A percentile compares a stretch with the other conserved stretches of the same genome.
Evolutionary conservation across 352 stramenopile genomes (phyloP).

Genomic region (Globisporangium camurandrum): DNA sequence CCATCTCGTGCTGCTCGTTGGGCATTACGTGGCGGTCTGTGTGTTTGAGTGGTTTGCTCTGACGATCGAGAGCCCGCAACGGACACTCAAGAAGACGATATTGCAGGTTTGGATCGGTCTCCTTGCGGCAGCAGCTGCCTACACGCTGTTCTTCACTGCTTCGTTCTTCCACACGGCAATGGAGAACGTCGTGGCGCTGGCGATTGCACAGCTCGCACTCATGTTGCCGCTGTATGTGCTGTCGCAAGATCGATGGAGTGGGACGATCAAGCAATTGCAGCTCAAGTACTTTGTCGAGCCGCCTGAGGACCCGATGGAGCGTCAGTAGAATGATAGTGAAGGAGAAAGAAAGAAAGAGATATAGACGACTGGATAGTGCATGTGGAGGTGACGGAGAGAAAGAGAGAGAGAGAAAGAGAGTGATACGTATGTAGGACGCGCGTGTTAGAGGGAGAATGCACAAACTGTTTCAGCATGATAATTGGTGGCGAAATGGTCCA

Average conservation of each 20-base stretch:
- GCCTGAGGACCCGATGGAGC: slow-evolving; percentile 19
- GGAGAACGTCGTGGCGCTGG: slow-evolving; percentile 56
- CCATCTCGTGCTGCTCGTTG: slow-evolving; percentile 66
- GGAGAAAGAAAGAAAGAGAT: no score
- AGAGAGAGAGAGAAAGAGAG: no score
- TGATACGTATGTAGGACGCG: no score
- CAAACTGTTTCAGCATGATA: no score
- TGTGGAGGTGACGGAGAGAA: no score
- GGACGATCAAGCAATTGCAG: slow-evolving; percentile 29
- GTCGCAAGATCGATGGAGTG: slow-evolving; percentile 46
- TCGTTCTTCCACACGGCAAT: slow-evolving; percentile 60
- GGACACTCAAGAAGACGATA: slow-evolving; percentile 38
- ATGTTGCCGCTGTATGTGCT: slow-evolving; percentile 63
- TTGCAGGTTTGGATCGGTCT: slow-evolving; percentile 41
- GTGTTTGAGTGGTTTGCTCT: slow-evolving; percentile 76
- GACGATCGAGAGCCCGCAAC: slow-evolving; percentile 27
- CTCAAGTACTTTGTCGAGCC: slow-evolving; percentile 58
- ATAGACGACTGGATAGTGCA: no score
- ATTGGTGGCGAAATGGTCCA: no score
- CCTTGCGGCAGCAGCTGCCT: slow-evolving; percentile 23
- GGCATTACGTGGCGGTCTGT: slow-evolving; percentile 61
- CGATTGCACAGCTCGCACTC: slow-evolving; percentile 44
- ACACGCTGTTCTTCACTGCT: slow-evolving; percentile 64
- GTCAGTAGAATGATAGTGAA: no score
- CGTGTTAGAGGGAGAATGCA: no score